These are phyloP conservation scores for Gossypium armourianum DNA, from an alignment of 441 rosid species.

Conservation along the genomic window DNA sequence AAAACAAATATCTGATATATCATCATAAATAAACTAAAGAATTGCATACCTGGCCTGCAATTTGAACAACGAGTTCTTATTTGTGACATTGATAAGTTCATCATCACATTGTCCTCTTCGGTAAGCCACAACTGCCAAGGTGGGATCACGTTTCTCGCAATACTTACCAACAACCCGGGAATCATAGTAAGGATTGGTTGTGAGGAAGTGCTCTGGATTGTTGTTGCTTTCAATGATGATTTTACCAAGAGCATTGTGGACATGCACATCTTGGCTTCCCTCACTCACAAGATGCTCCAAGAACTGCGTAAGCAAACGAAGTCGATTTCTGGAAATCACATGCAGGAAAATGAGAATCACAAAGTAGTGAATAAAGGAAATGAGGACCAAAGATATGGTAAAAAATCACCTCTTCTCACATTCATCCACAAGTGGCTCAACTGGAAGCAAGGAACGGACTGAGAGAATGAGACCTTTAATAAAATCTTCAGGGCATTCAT, in stretches of 20 bases:
- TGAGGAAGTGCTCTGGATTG: slow-evolving; percentile 97
- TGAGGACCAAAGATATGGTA: neutral
- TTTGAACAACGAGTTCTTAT: slow-evolving; percentile 91
- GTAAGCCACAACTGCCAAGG: slow-evolving; percentile 95
- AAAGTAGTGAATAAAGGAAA: slow-evolving; percentile 10
- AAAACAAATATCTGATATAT: slow-evolving; percentile 6
- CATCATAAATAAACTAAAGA: slow-evolving; percentile 7
- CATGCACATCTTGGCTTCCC: slow-evolving; percentile 99
- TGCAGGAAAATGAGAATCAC: slow-evolving; percentile 11
- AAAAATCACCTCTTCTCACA: slow-evolving; percentile 79
- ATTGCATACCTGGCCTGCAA: slow-evolving; percentile 82
- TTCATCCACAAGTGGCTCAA: slow-evolving; percentile 91
- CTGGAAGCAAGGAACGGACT: slow-evolving; percentile 94
- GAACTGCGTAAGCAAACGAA: slow-evolving; percentile 94
- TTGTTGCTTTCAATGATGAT: slow-evolving; percentile 94
- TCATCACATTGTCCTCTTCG: slow-evolving; percentile 96
- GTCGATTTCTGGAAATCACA: slow-evolving; percentile 68
- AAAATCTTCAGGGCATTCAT: slow-evolving; percentile 82
- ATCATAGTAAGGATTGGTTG: slow-evolving; percentile 96
- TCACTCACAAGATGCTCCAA: slow-evolving; percentile 99
- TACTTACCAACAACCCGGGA: slow-evolving; percentile 94
- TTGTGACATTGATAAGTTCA: slow-evolving; percentile 90
- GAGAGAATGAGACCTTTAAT: slow-evolving; percentile 84
- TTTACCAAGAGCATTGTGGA: slow-evolving; percentile 97
- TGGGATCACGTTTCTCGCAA: slow-evolving; percentile 98